These are phyloP conservation scores for Oryza rufipogon DNA, from an alignment of 176 grass and related monocot genomes.

Conservation along the genomic window DNA sequence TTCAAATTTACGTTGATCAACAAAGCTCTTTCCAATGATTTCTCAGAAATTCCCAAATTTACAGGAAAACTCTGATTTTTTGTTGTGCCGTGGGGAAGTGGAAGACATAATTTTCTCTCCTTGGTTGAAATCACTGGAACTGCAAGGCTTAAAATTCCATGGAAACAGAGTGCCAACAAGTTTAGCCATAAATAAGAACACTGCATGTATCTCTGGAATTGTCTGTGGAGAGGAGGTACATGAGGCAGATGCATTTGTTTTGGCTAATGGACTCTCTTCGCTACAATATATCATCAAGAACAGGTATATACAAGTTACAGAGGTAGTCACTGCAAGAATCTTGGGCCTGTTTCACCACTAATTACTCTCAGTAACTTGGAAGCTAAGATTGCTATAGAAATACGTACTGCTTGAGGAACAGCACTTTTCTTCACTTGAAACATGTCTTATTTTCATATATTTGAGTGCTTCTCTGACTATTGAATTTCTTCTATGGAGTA, in stretches of 20 bases:
- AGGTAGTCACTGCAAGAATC: neutral
- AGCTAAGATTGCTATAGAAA: neutral
- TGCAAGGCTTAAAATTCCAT: constrained; percentile 70
- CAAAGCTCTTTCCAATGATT: constrained; percentile 13
- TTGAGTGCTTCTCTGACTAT: constrained; percentile 31
- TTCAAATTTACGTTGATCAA: constrained; percentile 12
- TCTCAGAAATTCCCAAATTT: constrained; percentile 34
- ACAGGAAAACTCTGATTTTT: constrained; percentile 86
- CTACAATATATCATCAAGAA: constrained; percentile 69
- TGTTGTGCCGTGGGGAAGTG: constrained; percentile 68
- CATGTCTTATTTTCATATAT: neutral
- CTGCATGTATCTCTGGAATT: constrained; percentile 59
- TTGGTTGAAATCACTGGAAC: constrained; percentile 73
- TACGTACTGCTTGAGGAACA: neutral
- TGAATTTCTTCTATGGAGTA: constrained; percentile 44
- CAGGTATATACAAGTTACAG: constrained; percentile 51
- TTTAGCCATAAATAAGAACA: constrained; percentile 58
- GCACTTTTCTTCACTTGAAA: constrained; percentile 19
- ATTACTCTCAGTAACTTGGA: neutral
- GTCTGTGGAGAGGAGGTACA: constrained; percentile 67
- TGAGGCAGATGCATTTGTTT: constrained; percentile 79
- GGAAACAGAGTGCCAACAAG: constrained; percentile 58
- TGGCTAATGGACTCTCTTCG: constrained; percentile 65
- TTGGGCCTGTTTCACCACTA: neutral
- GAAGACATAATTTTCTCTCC: constrained; percentile 68